Base-by-base conservation (phyloP, 768 basidiomycete genomes). In the Mrakia hoshinonis region DNA sequence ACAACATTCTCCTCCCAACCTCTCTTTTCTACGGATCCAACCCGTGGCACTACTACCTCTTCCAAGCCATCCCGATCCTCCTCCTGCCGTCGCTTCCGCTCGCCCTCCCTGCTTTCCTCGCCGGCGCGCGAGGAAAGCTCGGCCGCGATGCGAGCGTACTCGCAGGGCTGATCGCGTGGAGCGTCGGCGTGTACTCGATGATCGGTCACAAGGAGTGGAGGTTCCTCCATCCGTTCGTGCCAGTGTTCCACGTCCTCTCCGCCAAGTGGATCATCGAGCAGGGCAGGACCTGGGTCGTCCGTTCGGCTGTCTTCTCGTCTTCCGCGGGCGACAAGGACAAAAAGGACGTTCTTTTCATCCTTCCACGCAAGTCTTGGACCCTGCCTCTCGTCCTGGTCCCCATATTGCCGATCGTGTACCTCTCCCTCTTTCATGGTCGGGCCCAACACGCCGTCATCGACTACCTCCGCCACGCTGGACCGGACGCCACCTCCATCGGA, bases 171-270 rank as follows among this genome's bases (percentile, higher is more conserved):
- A 74, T 88, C 1, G 73, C 81, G 24, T 91, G 89, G 88, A 86
- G 88, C 0, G 78, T 87, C 38, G 76, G 77, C 2, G 77, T 89
- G 7, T 92, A 91, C 78, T 97, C 95, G 10, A 73, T 89, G 3
- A 83, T 89, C 1, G 88, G 89, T 1, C 96, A 99, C 81, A 98
- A 98, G 76, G 96, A 99, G 82, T 97, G 93, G 92, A 84, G 96
- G 10, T 98, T 99, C 81, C 81, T 98, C 9, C 94, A 97, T 74
- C 93, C 95, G 0, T 78, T 97, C 24, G 82, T 98, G 4, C 94
- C 96, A 0, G 79, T 92, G 38, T 80, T 95, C 49, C 88, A 96
- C 75, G 74, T 93, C 26, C 83, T 96, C 72, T 89, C 89, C 13
- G 83, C 91, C 9, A 10, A 31, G 22, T 61, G 58, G 58, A 3